These are phyloP conservation scores for Exophiala calicioides DNA, from an alignment of 2,329 filamentous ascomycete species.

Conservation along the genomic window DNA sequence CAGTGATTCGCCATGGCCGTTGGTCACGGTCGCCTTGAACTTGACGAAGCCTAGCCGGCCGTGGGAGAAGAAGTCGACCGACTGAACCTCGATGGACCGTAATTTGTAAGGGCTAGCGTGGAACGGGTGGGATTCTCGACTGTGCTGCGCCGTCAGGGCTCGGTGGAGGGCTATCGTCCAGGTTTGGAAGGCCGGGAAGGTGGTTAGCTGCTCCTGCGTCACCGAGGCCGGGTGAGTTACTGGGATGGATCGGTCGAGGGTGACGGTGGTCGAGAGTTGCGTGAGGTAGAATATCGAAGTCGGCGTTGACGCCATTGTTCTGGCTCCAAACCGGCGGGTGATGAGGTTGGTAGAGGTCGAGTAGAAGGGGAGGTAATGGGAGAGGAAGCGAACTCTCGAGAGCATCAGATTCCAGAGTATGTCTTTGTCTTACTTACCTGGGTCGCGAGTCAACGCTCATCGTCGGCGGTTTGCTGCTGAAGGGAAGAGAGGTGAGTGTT, in stretches of 20 bases:
- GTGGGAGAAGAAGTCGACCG: conserved; percentile 54
- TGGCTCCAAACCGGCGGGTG: not conserved
- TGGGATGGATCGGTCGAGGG: conserved; percentile 12
- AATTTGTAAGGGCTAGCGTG: conserved; percentile 54
- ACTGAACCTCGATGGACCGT: conserved; percentile 55
- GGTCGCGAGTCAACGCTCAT: too few relatives aligned
- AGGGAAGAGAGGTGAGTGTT: too few relatives aligned
- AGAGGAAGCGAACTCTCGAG: conserved; percentile 4
- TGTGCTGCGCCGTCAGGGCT: conserved; percentile 50
- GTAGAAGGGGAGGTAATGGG: not conserved
- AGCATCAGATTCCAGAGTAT: conserved; percentile 6
- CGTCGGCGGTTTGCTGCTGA: too few relatives aligned
- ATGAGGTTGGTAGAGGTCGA: not conserved
- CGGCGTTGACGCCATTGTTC: conserved; percentile 3
- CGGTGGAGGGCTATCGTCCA: conserved; percentile 55
- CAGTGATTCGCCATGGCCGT: conserved; percentile 52
- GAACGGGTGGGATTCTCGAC: conserved; percentile 50
- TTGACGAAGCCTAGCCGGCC: conserved; percentile 59
- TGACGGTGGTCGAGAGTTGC: too few relatives aligned
- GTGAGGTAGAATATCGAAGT: conserved; percentile 23
- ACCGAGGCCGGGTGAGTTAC: conserved; percentile 48
- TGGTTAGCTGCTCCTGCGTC: conserved; percentile 38
- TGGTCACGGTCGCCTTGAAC: conserved; percentile 55
- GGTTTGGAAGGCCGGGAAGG: conserved; percentile 56
- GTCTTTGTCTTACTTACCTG: too few relatives aligned